Evolutionary conservation across 257 asterid genomes (phyloP).

Genomic region (Solanum peruvianum): DNA sequence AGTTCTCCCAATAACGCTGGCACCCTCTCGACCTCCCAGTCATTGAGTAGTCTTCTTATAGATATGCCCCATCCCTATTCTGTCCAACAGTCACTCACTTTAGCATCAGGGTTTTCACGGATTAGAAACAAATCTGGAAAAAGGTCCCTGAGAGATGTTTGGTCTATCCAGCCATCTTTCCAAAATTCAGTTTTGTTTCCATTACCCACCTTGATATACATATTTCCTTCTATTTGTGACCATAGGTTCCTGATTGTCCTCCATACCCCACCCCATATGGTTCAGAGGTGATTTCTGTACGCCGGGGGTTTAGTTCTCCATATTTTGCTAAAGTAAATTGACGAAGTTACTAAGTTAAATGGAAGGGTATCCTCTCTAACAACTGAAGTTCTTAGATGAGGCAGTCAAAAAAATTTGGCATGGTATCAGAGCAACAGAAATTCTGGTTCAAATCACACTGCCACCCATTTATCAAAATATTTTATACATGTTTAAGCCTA

Average conservation of each 20-base stretch:
- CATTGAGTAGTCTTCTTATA: not conserved
- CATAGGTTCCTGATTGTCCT: not conserved
- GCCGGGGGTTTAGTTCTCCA: not conserved
- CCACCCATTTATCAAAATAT: not conserved
- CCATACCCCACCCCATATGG: not conserved
- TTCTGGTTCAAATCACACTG: not conserved
- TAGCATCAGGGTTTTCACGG: not conserved
- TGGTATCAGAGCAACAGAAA: not conserved
- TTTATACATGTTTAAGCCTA: not conserved
- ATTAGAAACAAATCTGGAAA: not conserved
- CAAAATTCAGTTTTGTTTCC: not conserved
- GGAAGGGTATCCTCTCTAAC: not conserved
- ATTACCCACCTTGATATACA: not conserved
- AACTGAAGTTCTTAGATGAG: not conserved
- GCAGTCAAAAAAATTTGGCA: not conserved
- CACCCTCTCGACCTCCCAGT: not conserved
- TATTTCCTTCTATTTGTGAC: not conserved
- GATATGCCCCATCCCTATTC: not conserved
- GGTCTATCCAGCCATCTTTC: not conserved
- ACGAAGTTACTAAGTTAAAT: not conserved
- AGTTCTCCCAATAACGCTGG: not conserved
- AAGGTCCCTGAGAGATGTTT: not conserved
- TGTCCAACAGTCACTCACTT: not conserved
- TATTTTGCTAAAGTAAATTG: not conserved
- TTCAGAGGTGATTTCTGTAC: not conserved